Percentiles rank a stretch among this genome's conserved stretches.
These are phyloP conservation scores for Aureobasidium melanogenum DNA, from an alignment of 2,329 filamentous ascomycete genomes.

Conservation along the genomic window DNA sequence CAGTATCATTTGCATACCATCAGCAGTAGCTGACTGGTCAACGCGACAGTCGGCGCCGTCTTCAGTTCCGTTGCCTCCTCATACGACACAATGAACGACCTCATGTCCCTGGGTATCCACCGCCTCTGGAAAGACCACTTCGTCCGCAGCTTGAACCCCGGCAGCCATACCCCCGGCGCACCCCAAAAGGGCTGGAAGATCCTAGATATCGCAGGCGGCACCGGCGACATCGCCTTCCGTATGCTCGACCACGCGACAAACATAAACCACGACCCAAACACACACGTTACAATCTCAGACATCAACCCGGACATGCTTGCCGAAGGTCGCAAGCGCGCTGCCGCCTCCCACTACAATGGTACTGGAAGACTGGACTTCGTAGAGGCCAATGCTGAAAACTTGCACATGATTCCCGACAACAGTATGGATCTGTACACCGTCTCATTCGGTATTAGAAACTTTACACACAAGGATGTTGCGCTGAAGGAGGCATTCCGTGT, in stretches of 20 bases:
- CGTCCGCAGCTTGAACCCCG: constrained; percentile 82
- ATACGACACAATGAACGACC: constrained; percentile 98
- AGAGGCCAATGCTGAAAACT: constrained; percentile 79
- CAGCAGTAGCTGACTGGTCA: constrained; percentile 19
- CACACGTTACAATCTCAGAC: constrained; percentile 83
- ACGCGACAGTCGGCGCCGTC: constrained; percentile 61
- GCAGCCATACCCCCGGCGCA: constrained; percentile 38
- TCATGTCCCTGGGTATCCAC: constrained; percentile 97
- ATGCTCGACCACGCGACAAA: constrained; percentile 80
- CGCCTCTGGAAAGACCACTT: constrained; percentile 97
- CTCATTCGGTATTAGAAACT: constrained; percentile 94
- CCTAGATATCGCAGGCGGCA: constrained; percentile 93
- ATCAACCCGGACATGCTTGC: constrained; percentile 94
- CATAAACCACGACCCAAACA: constrained; percentile 69
- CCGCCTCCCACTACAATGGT: constrained; percentile 50
- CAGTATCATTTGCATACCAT: not conserved
- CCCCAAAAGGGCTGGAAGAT: constrained; percentile 58
- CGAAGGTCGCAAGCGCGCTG: constrained; percentile 73
- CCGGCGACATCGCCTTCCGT: constrained; percentile 95
- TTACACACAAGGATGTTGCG: constrained; percentile 80
- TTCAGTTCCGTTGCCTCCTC: constrained; percentile 92
- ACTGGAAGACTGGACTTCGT: constrained; percentile 58
- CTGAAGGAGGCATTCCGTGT: constrained; percentile 78
- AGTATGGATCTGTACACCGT: constrained; percentile 95
- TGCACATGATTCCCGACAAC: constrained; percentile 55